Conservation (phyloP, 139 green algal genomes). For the Tetraselmis striata region DNA sequence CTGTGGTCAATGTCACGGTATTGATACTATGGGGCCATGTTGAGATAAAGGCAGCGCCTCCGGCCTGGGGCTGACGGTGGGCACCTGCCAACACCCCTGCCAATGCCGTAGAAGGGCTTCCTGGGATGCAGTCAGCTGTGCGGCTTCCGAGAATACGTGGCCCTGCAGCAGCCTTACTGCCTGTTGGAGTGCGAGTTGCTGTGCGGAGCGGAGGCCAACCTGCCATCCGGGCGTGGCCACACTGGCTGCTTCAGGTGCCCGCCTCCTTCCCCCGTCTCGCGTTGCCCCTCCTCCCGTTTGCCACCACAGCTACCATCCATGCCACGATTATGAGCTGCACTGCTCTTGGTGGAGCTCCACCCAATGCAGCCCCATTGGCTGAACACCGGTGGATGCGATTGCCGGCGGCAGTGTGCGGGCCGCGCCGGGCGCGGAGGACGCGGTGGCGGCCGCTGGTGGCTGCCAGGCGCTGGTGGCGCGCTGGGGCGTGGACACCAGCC, state of each 20-base stretch:
- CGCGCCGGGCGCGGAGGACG: background rate
- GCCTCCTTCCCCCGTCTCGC: background rate
- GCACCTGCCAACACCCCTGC: no score
- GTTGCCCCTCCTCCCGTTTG: no score
- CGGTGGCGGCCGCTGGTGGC: background rate
- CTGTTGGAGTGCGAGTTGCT: background rate
- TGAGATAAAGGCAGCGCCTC: no score
- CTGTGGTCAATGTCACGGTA: no score
- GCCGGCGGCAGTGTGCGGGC: background rate
- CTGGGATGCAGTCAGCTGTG: background rate
- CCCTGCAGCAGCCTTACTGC: background rate
- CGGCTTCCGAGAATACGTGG: background rate
- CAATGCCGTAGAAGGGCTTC: background rate
- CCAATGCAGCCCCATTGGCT: no score
- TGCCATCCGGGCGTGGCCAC: background rate
- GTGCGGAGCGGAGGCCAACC: background rate
- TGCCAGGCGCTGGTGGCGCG: background rate
- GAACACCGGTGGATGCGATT: no score
- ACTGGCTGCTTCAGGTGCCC: background rate
- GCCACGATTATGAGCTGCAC: no score
- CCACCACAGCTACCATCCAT: no score
- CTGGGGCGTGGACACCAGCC: background rate
- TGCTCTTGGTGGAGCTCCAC: no score
- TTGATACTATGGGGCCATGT: no score
- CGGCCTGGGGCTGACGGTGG: no score